Conservation (phyloP, 2,329 filamentous ascomycete genomes). For the Fusarium pseudograminearum region DNA sequence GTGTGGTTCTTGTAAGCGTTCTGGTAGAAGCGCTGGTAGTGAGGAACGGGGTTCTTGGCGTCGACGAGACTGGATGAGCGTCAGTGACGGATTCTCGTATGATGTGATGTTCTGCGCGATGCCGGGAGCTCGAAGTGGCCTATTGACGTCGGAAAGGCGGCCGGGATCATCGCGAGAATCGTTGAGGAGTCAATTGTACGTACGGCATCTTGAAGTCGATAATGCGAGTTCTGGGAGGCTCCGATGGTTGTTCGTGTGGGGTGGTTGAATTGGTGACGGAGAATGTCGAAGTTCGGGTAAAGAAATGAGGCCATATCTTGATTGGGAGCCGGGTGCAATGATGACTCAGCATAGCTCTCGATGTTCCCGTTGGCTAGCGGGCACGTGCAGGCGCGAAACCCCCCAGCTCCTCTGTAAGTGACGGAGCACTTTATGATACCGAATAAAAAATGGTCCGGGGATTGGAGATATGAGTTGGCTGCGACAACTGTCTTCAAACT, state of each 20-base stretch:
- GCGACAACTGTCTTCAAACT: constrained; percentile 2
- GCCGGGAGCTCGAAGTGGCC: constrained; percentile 28
- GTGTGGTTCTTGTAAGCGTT: constrained; percentile 75
- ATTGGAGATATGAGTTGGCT: constrained; percentile 7
- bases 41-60: constrained; percentile 80
- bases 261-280: constrained; percentile 46
- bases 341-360: constrained; percentile 53
- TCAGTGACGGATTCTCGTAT: constrained; percentile 49
- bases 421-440: constrained; percentile 15
- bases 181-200: constrained; percentile 45
- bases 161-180: constrained; percentile 20
- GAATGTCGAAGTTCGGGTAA: constrained; percentile 49
- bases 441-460: constrained; percentile 31
- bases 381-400: constrained; percentile 36
- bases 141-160: constrained; percentile 44
- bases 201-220: constrained; percentile 58
- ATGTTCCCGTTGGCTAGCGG: constrained; percentile 38
- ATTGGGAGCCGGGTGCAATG: constrained; percentile 45
- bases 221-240: constrained; percentile 41
- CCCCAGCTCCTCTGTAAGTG: constrained; percentile 1
- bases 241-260: constrained; percentile 43
- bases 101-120: constrained; percentile 37
- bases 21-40: constrained; percentile 82
- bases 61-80: constrained; percentile 66
- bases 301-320: constrained; percentile 57